Evolutionary conservation across 306 rosid species (phyloP).

Genomic region (Mucuna pruriens): DNA sequence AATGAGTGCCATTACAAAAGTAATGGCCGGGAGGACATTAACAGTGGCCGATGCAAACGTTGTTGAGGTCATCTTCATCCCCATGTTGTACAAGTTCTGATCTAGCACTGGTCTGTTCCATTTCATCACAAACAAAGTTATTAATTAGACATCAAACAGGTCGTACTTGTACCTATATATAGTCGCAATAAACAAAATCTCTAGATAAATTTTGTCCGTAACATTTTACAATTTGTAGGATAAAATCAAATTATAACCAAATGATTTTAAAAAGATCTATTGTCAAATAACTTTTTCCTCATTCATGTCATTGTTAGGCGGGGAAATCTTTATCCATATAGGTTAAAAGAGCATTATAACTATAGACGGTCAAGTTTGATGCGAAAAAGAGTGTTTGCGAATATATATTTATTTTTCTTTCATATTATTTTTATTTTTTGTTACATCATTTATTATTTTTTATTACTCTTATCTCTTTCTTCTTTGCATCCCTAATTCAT

Average conservation of each 20-base stretch:
- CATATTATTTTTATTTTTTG: too few species aligned
- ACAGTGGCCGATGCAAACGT: conserved; percentile 83
- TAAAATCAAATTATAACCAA: not conserved
- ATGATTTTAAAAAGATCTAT: not conserved
- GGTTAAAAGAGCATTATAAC: not conserved
- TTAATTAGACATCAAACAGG: not conserved
- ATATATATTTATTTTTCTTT: too few species aligned
- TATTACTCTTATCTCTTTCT: too few species aligned
- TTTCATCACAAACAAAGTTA: conserved; percentile 27
- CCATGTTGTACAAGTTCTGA: conserved; percentile 90
- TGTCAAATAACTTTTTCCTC: not conserved
- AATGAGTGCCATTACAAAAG: conserved; percentile 86
- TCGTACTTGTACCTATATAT: not conserved
- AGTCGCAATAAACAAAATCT: conserved; percentile 11
- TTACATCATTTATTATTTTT: too few species aligned
- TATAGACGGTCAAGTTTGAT: not conserved
- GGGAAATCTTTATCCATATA: not conserved
- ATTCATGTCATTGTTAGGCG: not conserved
- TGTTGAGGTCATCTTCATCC: conserved; percentile 90
- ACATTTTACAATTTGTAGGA: not conserved
- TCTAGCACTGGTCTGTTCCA: conserved; percentile 92
- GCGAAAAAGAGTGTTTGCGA: too few species aligned
- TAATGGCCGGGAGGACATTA: conserved; percentile 90
- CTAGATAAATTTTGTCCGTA: not conserved
- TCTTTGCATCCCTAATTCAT: too few species aligned